Conservation (phyloP, 1,284 basidiomycete genomes). For the Ganoderma sinense region DNA sequence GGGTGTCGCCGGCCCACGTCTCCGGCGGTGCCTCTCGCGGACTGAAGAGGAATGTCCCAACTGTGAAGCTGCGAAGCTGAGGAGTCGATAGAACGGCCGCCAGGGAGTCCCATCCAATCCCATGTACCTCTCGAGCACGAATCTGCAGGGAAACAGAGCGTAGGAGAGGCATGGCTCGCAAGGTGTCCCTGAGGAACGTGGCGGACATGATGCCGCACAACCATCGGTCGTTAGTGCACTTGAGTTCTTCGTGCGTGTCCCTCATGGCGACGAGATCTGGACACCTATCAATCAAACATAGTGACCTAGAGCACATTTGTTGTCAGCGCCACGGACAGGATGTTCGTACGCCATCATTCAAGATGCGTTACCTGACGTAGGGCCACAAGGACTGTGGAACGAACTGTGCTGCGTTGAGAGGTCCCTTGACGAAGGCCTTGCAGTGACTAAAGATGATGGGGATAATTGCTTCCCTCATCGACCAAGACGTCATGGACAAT, state of each 20-base stretch:
- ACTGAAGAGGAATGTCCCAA: background rate
- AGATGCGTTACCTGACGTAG: background rate
- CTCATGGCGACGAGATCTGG: background rate
- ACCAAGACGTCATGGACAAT: background rate
- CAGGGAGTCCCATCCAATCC: background rate
- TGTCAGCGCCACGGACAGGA: too few relatives aligned
- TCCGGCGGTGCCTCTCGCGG: background rate
- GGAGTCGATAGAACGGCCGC: background rate
- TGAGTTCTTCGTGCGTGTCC: background rate
- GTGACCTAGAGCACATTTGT: background rate
- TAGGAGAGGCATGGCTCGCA: background rate
- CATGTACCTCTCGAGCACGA: background rate
- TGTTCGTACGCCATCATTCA: too few relatives aligned
- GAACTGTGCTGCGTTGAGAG: background rate
- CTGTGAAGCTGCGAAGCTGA: background rate
- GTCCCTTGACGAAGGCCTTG: background rate
- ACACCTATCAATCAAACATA: background rate
- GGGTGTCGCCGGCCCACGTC: background rate
- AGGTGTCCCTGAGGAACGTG: background rate
- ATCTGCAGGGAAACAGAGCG: background rate
- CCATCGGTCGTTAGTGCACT: background rate
- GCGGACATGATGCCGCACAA: background rate
- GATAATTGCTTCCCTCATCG: background rate
- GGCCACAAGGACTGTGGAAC: background rate
- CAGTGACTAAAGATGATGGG: background rate